Evolutionary conservation across 257 asterid species (phyloP).

Genomic region (Solanum corneliomulleri): DNA sequence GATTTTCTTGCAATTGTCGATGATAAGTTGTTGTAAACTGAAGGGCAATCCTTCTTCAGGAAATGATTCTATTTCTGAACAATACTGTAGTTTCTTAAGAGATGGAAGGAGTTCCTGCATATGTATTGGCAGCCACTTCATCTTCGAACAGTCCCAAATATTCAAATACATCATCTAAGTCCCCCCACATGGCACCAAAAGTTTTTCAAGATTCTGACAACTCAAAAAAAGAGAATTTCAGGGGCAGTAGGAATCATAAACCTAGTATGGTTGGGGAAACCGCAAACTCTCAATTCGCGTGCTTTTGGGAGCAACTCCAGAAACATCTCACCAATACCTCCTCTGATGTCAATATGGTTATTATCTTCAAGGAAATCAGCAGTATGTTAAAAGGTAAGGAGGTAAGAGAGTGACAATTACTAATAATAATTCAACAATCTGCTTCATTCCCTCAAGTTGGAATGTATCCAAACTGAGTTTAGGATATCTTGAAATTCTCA

Average conservation of each 20-base stretch:
- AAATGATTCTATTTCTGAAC: background rate
- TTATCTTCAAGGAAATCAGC: background rate
- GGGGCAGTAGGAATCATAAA: background rate
- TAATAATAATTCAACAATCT: background rate
- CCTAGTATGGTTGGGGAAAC: background rate
- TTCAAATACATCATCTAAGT: background rate
- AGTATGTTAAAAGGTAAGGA: background rate
- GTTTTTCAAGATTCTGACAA: background rate
- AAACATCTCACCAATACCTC: too few species aligned
- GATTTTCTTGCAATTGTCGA: too few species aligned
- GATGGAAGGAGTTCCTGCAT: background rate
- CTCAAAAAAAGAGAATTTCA: accelerated
- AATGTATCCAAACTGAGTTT: too few species aligned
- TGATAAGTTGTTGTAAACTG: background rate
- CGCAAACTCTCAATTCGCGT: background rate
- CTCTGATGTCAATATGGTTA: background rate
- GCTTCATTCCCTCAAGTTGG: background rate
- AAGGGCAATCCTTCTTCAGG: constrained; percentile 2
- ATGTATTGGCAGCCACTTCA: background rate
- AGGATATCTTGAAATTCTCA: too few species aligned
- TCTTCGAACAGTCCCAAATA: background rate
- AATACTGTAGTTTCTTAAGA: background rate
- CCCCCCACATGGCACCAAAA: background rate
- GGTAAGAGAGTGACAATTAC: background rate
- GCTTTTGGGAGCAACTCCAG: background rate